A percentile compares a stretch with the other conserved stretches of the same genome.
These are phyloP conservation scores for Zymoseptoria passerinii DNA, from an alignment of 2,329 filamentous ascomycete species.

Conservation along the genomic window DNA sequence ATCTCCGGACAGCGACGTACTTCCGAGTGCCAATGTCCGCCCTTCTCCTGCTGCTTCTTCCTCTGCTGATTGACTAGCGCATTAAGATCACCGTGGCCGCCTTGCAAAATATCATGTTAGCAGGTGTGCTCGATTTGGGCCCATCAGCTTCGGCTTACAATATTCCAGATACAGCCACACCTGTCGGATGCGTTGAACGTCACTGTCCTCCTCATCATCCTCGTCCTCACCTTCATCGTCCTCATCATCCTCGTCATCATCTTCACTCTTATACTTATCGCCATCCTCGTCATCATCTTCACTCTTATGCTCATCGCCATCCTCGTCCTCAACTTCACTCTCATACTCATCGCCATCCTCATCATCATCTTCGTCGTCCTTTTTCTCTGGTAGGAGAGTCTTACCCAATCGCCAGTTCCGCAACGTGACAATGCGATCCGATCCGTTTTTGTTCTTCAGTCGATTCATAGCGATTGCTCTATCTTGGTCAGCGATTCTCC, in stretches of 20 bases:
- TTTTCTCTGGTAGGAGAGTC: neutral
- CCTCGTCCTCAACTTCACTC: neutral
- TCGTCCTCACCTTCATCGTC: too few relatives aligned
- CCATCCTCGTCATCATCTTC: slow-evolving; percentile 1
- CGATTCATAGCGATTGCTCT: neutral
- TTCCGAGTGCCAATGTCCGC: too few relatives aligned
- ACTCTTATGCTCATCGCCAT: neutral
- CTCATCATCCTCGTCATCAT: slow-evolving; percentile 1
- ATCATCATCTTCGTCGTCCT: neutral
- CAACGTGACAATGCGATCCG: neutral
- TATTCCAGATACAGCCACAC: too few relatives aligned
- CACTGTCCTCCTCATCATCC: neutral
- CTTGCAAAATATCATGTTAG: too few relatives aligned
- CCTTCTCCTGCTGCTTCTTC: too few relatives aligned
- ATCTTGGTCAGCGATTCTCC: neutral
- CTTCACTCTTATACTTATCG: neutral
- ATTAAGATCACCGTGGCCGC: too few relatives aligned
- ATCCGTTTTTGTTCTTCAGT: neutral
- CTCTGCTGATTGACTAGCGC: too few relatives aligned
- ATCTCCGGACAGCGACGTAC: too few relatives aligned
- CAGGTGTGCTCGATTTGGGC: too few relatives aligned
- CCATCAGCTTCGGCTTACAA: neutral
- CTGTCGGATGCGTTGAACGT: too few relatives aligned
- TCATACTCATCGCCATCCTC: neutral
- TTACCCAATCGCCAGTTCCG: neutral